These are phyloP conservation scores for Tylopilus balloui DNA, from an alignment of 768 basidiomycete species.

Conservation along the genomic window DNA sequence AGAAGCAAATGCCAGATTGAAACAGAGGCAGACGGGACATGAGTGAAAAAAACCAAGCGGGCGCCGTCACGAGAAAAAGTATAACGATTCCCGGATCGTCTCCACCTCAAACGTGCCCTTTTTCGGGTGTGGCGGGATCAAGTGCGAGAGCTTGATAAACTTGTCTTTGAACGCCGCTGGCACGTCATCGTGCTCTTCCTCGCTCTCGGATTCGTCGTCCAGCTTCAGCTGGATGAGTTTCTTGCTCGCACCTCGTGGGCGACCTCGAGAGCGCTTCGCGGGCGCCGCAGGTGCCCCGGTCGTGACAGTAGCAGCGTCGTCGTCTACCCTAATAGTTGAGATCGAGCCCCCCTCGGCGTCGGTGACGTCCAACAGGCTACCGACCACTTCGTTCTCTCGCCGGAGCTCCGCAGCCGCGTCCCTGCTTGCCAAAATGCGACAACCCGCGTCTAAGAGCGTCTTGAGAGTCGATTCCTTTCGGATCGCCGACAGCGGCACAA, in stretches of 20 bases:
- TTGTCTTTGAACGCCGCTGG: conserved; percentile 39
- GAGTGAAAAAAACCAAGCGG: too few relatives aligned
- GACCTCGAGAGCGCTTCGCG: conserved; percentile 16
- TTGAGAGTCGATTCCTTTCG: conserved; percentile 35
- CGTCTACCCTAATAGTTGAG: conserved; percentile 17
- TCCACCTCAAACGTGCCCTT: conserved; percentile 86
- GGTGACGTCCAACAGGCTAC: conserved; percentile 35
- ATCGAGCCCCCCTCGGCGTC: conserved; percentile 35
- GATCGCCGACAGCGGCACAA: conserved; percentile 54
- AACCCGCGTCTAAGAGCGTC: conserved; percentile 42
- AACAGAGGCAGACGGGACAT: neutral
- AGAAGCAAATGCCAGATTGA: too few relatives aligned
- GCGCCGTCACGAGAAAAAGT: conserved; percentile 82
- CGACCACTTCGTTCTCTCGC: conserved; percentile 22
- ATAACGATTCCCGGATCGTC: conserved; percentile 73
- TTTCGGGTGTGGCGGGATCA: conserved; percentile 77
- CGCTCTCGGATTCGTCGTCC: conserved; percentile 1
- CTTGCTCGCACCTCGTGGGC: conserved; percentile 18
- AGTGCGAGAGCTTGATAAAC: conserved; percentile 69
- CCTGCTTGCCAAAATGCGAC: conserved; percentile 39
- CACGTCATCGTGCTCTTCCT: conserved; percentile 19
- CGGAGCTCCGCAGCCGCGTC: conserved; percentile 35
- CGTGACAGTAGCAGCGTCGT: neutral
- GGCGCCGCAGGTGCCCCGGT: neutral
- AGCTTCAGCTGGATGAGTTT: conserved; percentile 12